Percentiles rank a stretch among this genome's conserved stretches.
phyloP scores from a whole-genome alignment of 768 basidiomycete species.

The Coprinellus micaceus region DNA sequence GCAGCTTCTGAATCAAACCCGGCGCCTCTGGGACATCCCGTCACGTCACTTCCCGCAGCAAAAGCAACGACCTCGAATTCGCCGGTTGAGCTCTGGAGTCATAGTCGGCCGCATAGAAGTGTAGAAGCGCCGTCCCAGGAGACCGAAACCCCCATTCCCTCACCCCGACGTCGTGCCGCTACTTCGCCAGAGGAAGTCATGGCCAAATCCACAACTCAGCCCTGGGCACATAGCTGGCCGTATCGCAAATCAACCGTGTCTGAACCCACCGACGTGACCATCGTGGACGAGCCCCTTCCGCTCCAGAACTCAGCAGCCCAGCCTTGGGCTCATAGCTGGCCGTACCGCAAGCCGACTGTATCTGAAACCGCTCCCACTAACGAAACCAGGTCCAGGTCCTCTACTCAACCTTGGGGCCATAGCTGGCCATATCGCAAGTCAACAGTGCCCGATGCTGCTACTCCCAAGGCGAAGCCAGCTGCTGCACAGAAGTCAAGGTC shows the following conservation, averaged over 20 bases:
- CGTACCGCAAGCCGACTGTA: neutral
- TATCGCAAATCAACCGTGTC: constrained; percentile 1
- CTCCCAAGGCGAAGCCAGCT: no score
- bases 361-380: no score
- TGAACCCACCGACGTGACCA: no score
- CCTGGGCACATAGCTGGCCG: neutral
- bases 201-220: no score
- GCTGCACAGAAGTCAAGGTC: neutral
- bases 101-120: no score
- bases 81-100: neutral
- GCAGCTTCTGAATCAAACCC: neutral
- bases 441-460: no score
- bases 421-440: constrained; percentile 5
- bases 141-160: no score
- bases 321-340: constrained; percentile 11
- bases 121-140: no score
- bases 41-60: neutral
- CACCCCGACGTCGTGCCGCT: no score
- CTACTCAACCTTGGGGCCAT: no score
- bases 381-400: no score
- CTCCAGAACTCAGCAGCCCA: neutral
- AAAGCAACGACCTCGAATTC: neutral
- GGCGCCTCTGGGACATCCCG: neutral
- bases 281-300: neutral
- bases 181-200: no score